Percentiles rank a stretch among this genome's conserved stretches.
Conservation (phyloP, 2,329 filamentous ascomycete genomes). For the Claviceps spartinae region DNA sequence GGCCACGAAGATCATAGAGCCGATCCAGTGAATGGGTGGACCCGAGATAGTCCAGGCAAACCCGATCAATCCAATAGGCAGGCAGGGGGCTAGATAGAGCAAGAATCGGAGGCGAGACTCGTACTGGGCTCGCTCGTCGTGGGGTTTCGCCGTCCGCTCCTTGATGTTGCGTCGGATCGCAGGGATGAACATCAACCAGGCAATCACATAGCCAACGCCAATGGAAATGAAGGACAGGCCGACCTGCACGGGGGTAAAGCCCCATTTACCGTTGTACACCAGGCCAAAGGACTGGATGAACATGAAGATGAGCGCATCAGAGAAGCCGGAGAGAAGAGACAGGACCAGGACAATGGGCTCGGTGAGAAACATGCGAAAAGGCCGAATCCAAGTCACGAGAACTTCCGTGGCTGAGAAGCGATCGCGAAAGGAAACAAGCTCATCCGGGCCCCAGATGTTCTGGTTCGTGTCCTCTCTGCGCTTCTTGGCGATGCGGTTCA, state of each 20-base stretch:
- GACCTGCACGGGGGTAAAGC: slow-evolving; percentile 41
- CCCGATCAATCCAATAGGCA: slow-evolving; percentile 54
- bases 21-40: slow-evolving; percentile 53
- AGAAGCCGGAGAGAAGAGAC: slow-evolving; percentile 59
- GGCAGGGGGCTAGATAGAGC: slow-evolving; percentile 44
- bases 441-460: slow-evolving; percentile 60
- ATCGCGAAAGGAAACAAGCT: slow-evolving; percentile 47
- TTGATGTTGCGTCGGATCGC: slow-evolving; percentile 40
- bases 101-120: slow-evolving; percentile 55
- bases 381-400: slow-evolving; percentile 42
- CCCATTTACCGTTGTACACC: slow-evolving; percentile 52
- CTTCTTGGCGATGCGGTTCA: slow-evolving; percentile 67
- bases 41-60: slow-evolving; percentile 57
- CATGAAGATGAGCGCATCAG: slow-evolving; percentile 65
- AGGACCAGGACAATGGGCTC: slow-evolving; percentile 62
- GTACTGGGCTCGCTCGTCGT: slow-evolving; percentile 49
- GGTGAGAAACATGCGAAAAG: slow-evolving; percentile 59
- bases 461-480: slow-evolving; percentile 45
- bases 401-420: slow-evolving; percentile 47
- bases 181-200: slow-evolving; percentile 46
- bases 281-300: slow-evolving; percentile 58
- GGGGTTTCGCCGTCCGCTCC: slow-evolving; percentile 34
- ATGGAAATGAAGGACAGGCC: slow-evolving; percentile 54
- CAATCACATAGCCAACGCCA: slow-evolving; percentile 50
- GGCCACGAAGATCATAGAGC: slow-evolving; percentile 48